Base-by-base conservation (phyloP, 371 early-diverging fungal species). In the Mucor velutinosus region DNA sequence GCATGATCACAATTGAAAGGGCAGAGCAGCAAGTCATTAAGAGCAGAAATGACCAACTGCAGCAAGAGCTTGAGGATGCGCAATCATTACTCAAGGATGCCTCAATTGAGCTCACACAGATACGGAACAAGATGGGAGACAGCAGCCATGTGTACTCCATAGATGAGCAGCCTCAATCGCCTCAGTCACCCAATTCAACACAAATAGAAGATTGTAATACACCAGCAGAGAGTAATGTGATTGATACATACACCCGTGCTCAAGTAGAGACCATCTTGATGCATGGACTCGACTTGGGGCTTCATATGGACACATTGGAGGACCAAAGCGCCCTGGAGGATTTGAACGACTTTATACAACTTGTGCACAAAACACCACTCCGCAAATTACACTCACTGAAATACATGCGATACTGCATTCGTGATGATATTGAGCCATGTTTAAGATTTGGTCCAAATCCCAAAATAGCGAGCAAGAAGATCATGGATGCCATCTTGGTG, bases 341-440 rank as follows among this genome's bases (percentile, higher is more conserved):
- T 70, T 95, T 95, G 61, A 83, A 83, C 55, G 93, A 90, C 27
- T 94, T 95, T 80, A 77, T 92, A 21, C 75, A 82, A 15, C 76
- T 78, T 53, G 78, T 85, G 3, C 71, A 87, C 47, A 76, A 77
- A 1, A 75, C 86, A 12, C 90, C 90, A 29, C 71, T 90, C 49
- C 73, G 83, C 65, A 90, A 94, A 70, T 71, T 95, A 59, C 87
- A 93, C 74, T 82, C 78, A 49, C 67, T 94, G 27, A 86, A 90
- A 10, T 94, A 88, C 74, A 88, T 94, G 80, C 88, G 89, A 65
- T 88, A 86, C 39, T 83, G 81, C 27, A 67, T 92, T 5, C 82
- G 82, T 45, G 93, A 93, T 57, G 95, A 94, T 65, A 82, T 94
- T 15, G 85, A 85, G 60, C 92, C 95, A 88, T 63, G 90, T 69